Percentiles rank a stretch among this genome's conserved stretches.
These are phyloP conservation scores for Lichtheimia ornata DNA, from an alignment of 371 early-diverging fungal species.

Conservation along the genomic window DNA sequence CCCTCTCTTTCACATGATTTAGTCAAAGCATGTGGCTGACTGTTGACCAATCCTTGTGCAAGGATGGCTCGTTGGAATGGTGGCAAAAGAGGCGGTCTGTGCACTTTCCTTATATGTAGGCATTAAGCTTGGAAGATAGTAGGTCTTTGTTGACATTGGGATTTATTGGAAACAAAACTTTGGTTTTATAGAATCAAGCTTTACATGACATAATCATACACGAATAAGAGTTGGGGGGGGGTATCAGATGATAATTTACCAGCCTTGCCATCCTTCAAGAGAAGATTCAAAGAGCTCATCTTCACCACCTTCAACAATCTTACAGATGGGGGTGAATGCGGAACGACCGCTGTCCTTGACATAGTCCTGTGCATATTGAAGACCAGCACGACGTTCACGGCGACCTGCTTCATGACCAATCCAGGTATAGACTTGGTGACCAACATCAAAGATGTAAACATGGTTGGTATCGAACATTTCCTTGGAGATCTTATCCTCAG, in stretches of 20 bases:
- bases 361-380: constrained; percentile 68
- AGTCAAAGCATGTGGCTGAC: no score
- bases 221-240: no score
- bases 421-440: constrained; percentile 66
- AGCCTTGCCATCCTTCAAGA: constrained; percentile 54
- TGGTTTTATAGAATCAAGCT: no score
- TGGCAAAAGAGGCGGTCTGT: no score
- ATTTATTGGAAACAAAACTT: no score
- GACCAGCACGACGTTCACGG: constrained; percentile 58
- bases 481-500: constrained; percentile 45
- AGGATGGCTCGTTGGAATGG: no score
- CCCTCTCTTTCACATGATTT: no score
- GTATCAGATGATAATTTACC: constrained; percentile 25
- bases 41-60: no score
- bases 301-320: constrained; percentile 70
- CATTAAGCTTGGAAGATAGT: no score
- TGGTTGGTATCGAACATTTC: constrained; percentile 57
- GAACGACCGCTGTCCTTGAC: constrained; percentile 53
- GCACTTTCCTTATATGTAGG: no score
- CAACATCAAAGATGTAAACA: constrained; percentile 66
- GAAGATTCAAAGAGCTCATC: constrained; percentile 56
- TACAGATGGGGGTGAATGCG: constrained; percentile 63
- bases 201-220: no score
- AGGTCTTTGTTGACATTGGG: no score
- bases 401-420: constrained; percentile 59